Conservation (phyloP, 805 yeast species). For the Wickerhamomyces mucosus region DNA sequence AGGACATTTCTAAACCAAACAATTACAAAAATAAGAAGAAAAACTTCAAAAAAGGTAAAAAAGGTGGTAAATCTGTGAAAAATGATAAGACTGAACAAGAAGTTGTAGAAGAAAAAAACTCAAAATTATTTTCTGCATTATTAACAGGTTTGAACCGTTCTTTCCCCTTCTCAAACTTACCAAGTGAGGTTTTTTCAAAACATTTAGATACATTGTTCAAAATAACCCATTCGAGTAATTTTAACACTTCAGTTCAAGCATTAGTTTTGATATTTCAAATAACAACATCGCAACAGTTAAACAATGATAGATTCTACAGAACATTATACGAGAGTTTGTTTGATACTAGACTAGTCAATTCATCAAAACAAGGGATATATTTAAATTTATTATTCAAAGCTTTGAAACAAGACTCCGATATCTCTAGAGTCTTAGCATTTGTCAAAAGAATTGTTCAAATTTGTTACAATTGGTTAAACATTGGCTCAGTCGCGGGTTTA, state of each 20-base stretch:
- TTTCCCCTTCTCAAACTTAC: slow-evolving; percentile 79
- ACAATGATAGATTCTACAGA: slow-evolving; percentile 65
- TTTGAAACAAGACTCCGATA: slow-evolving; percentile 55
- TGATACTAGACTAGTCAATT: slow-evolving; percentile 73
- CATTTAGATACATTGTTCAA: slow-evolving; percentile 81
- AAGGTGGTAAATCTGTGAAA: slow-evolving; percentile 79
- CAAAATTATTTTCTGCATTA: slow-evolving; percentile 80
- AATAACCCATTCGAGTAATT: slow-evolving; percentile 90
- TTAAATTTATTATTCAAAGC: slow-evolving; percentile 80
- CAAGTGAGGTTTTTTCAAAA: slow-evolving; percentile 55
- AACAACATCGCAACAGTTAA: slow-evolving; percentile 46
- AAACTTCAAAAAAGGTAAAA: slow-evolving; percentile 71
- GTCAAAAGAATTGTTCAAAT: slow-evolving; percentile 85
- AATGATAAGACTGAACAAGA: slow-evolving; percentile 55
- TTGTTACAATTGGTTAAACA: slow-evolving; percentile 75
- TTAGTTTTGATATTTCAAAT: slow-evolving; percentile 78
- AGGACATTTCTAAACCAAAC: slow-evolving; percentile 26
- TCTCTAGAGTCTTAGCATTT: slow-evolving; percentile 71
- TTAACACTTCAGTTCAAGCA: slow-evolving; percentile 91
- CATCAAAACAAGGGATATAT: slow-evolving; percentile 90
- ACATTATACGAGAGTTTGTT: slow-evolving; percentile 84
- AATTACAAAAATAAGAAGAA: slow-evolving; percentile 62
- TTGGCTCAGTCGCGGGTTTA: slow-evolving; percentile 86
- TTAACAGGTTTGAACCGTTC: slow-evolving; percentile 94
- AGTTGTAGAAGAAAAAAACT: slow-evolving; percentile 65